Percentiles rank a stretch among this genome's conserved stretches.
phyloP scores from a whole-genome alignment of 1,284 basidiomycete genomes.

The Heterobasidion annosum region DNA sequence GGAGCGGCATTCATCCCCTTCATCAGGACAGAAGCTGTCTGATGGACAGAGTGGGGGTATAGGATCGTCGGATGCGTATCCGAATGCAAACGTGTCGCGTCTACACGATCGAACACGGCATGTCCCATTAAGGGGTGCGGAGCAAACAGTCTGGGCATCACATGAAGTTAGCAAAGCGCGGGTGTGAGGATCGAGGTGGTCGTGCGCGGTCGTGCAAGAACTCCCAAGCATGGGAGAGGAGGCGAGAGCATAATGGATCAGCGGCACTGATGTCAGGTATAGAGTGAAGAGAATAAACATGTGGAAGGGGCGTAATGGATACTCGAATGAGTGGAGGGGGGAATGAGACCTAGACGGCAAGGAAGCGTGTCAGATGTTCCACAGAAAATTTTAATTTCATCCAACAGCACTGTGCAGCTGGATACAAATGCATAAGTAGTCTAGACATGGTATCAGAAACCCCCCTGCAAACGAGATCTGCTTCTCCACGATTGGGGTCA shows the following conservation, averaged over 20 bases:
- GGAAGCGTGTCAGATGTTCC: too few relatives aligned
- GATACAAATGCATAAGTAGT: too few relatives aligned
- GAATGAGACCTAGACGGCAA: too few relatives aligned
- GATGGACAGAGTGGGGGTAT: slow-evolving; percentile 48
- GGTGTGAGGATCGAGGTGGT: slow-evolving; percentile 47
- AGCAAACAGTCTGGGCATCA: slow-evolving; percentile 52
- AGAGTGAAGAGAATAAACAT: not conserved
- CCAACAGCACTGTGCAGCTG: too few relatives aligned
- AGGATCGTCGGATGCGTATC: slow-evolving; percentile 31
- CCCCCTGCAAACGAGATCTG: too few relatives aligned
- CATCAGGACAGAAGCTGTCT: slow-evolving; percentile 65
- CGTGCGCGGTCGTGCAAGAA: slow-evolving; percentile 25
- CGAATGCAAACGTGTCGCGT: slow-evolving; percentile 57
- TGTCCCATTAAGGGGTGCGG: slow-evolving; percentile 29
- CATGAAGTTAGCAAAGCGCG: slow-evolving; percentile 62
- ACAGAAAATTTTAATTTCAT: too few relatives aligned
- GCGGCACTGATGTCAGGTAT: not conserved
- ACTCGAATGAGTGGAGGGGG: too few relatives aligned
- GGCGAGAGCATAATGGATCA: not conserved
- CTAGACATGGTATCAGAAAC: too few relatives aligned
- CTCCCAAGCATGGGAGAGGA: slow-evolving; percentile 12
- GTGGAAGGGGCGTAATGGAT: not conserved
- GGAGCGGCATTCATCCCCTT: slow-evolving; percentile 50
- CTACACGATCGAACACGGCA: slow-evolving; percentile 45
- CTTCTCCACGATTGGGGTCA: too few relatives aligned